Percentiles rank a stretch among this genome's conserved stretches.
Conservation (phyloP, 768 basidiomycete species). For the Clavulina sp. region DNA sequence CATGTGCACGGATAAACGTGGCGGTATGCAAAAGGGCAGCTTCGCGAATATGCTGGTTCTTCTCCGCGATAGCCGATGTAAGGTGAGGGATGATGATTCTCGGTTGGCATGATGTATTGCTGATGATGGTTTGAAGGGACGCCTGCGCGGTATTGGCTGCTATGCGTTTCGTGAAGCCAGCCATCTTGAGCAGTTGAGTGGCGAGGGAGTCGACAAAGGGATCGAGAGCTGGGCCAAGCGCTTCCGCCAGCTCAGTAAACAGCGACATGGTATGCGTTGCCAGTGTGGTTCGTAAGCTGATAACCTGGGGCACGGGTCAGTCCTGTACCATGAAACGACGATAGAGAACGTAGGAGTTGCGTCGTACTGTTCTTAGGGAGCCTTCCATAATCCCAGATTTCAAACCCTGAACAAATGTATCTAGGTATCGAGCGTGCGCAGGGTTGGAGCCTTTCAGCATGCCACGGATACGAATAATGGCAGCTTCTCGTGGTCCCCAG, state of each 20-base stretch:
- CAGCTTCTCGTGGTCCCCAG: conserved; percentile 68
- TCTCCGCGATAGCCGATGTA: conserved; percentile 55
- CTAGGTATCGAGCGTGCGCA: conserved; percentile 52
- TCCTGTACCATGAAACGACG: conserved; percentile 1
- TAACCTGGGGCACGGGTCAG: conserved; percentile 34
- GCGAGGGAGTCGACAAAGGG: conserved; percentile 62
- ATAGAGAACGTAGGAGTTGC: conserved; percentile 3
- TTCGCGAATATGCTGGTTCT: conserved; percentile 56
- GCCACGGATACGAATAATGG: conserved; percentile 62
- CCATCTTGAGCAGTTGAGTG: conserved; percentile 67
- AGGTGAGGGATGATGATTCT: conserved; percentile 51
- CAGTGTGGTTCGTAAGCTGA: conserved; percentile 83
- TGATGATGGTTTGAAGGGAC: conserved; percentile 47
- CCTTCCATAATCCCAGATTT: conserved; percentile 67
- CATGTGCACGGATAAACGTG: conserved; percentile 58
- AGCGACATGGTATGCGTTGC: conserved; percentile 59
- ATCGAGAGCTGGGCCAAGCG: conserved; percentile 55
- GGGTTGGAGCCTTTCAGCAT: conserved; percentile 74
- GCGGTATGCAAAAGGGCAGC: conserved; percentile 55
- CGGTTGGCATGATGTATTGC: conserved; percentile 51
- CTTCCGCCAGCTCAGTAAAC: conserved; percentile 51
- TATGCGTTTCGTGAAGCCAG: conserved; percentile 84
- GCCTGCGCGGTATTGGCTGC: conserved; percentile 72
- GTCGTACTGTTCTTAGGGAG: conserved; percentile 65
- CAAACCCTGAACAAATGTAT: conserved; percentile 55